phyloP scores from a whole-genome alignment of 192 early-diverging fungal genomes.

The Dispira parvispora region DNA sequence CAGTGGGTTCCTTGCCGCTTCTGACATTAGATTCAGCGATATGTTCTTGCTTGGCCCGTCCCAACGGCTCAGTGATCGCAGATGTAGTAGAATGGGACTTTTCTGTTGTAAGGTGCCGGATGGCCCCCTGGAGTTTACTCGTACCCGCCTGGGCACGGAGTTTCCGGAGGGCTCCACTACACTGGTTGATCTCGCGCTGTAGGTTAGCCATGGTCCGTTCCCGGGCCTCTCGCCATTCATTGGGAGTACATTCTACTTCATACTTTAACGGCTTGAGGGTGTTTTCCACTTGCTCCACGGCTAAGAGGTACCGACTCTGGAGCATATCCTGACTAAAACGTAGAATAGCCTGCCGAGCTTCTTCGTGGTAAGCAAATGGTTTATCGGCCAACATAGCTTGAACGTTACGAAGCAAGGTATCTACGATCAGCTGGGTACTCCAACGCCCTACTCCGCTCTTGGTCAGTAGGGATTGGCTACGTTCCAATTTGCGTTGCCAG shows the following conservation, averaged over 20 bases:
- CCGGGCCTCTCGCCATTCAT: constrained; percentile 85
- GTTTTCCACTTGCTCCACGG: constrained; percentile 96
- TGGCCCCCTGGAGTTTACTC: constrained; percentile 66
- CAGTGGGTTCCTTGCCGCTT: not conserved
- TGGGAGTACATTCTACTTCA: constrained; percentile 81
- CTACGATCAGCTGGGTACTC: constrained; percentile 84
- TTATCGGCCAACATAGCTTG: constrained; percentile 58
- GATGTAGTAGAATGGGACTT: not conserved
- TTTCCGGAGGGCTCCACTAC: constrained; percentile 44
- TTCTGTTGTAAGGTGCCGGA: constrained; percentile 51
- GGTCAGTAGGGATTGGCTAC: constrained; percentile 72
- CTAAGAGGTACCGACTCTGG: constrained; percentile 68
- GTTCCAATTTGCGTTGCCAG: constrained; percentile 72
- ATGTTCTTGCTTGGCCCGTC: not conserved
- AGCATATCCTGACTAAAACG: constrained; percentile 74
- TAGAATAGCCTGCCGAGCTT: constrained; percentile 60
- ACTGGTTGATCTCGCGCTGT: constrained; percentile 64
- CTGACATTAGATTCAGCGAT: too few relatives aligned
- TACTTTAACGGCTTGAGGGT: constrained; percentile 98
- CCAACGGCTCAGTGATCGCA: not conserved
- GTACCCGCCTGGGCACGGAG: constrained; percentile 63
- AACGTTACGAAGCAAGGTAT: constrained; percentile 70
- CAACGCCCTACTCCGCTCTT: constrained; percentile 85
- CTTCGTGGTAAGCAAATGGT: constrained; percentile 74
- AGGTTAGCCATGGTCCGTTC: constrained; percentile 57